Base-by-base conservation (phyloP, 805 yeast genomes). In the Zygoascus flipseniorum region DNA sequence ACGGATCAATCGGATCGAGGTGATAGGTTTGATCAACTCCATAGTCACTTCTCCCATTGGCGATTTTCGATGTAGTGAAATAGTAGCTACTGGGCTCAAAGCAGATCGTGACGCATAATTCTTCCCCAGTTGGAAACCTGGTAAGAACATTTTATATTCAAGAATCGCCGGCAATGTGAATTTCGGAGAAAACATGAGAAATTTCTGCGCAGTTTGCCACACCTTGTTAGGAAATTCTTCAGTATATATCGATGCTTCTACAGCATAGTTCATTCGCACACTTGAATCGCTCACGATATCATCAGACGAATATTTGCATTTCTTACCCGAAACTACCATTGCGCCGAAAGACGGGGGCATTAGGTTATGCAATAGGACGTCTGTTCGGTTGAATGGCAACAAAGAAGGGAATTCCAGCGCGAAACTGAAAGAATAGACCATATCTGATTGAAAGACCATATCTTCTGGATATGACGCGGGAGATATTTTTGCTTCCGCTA, bases 291-390 rank as follows among this genome's bases (percentile, higher is more conserved):
- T 11, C 8, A 46, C 49, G 16, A 46, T 46, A 13, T 46, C 49
- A 11, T 14, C 18, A 20, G 26, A 8, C 4, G 14, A 16, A 9
- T 46, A 31, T 32, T 16, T 28, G 23, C 18, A 19, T 11, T 16
- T 26, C 11, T 20, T 8, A 2, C 14, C 41, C 16, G 20, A 5
- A 16, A 5, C 20, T 8, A 13, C n/a, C 10, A 20, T 19, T 3
- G 20, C 13, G 6, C 49, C 49, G 31, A 46, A 46, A 9, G 49
- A 46, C 4, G 49, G 49, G 14, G 49, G 49, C 14, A 32, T 5
- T 6, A 31, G 11, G 6, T 14, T 8, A 5, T 46, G 49, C 32
- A 46, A 23, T n/a, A 2, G 39, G 6, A 46, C 26, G n/a, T 13
- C 32, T 16, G 49, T 46, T 46, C 49, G 31, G 18, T 14, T n/a